Base-by-base conservation (phyloP, 1,284 basidiomycete species). In the Leccinum pachyderme region DNA sequence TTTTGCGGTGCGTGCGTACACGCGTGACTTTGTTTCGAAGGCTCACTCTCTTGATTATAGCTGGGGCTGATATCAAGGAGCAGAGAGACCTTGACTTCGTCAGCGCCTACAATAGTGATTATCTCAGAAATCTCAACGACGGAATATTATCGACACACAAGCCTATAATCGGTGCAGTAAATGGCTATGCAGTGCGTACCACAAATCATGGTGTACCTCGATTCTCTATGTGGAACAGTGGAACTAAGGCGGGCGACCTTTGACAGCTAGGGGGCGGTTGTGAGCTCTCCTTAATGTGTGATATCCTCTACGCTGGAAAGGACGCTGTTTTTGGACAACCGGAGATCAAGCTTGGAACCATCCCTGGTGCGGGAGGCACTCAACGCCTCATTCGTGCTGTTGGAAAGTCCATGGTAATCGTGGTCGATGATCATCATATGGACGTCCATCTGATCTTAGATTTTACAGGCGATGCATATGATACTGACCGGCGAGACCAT, bases 271-370 rank as follows among this genome's bases (percentile, higher is more conserved):
- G 85, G 7, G 84, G 84, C 33, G 85, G 84, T 37, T 85, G 83
- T 60, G 85, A 87, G 65, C 75, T 87, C 37, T 83, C 84, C 4
- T 79, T 86, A 77, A 80, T 84, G 78, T 79, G 62, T 43, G 73
- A 66, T n/a, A 63, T 67, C 29, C 73, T 86, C 59, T 75, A 84
- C 58, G 82, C 82, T n/a, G 77, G 81, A 2, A 76, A 77, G 9
- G 78, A 71, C 39, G 83, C 86, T 18, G 75, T 74, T 41, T 86
- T 87, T 60, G 83, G 81, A 46, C 86, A 86, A 63, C 86, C 86
- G 32, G 85, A 87, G 66, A 83, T 87, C 72, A 86, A 82, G 60
- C 78, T 88, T 49, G 86, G 86, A 55, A 84, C 86, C 51, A 87
- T 88, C 58, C 86, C 86, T 25, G 82, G 83, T 7, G 81, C 79